phyloP scores from a whole-genome alignment of 345 rosid species.

The Carallia pectinifolia region DNA sequence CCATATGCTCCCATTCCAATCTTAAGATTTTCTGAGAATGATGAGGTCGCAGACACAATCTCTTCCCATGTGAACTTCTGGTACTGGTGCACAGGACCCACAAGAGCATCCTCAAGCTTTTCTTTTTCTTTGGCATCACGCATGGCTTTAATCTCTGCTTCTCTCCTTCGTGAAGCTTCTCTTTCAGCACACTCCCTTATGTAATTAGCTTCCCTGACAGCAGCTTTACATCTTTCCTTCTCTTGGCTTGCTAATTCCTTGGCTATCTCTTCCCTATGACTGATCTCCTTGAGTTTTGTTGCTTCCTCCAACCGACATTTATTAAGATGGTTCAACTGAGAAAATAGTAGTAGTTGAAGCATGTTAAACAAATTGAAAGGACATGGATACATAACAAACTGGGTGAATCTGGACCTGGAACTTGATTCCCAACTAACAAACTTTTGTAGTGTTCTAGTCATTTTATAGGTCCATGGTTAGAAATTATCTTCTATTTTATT shows the following conservation, averaged over 20 bases:
- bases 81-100: conserved; percentile 47
- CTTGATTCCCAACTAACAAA: too few species aligned
- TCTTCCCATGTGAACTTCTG: conserved; percentile 76
- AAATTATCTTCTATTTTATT: too few species aligned
- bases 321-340: conserved; percentile 50
- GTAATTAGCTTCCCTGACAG: conserved; percentile 48
- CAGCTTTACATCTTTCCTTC: conserved; percentile 57
- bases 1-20: conserved; percentile 88
- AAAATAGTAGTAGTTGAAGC: conserved; percentile 1
- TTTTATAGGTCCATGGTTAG: too few species aligned
- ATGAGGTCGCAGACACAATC: conserved; percentile 71
- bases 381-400: not conserved
- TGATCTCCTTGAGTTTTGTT: conserved; percentile 49
- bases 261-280: conserved; percentile 51
- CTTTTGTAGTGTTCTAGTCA: too few species aligned
- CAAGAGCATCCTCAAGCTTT: conserved; percentile 59
- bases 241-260: conserved; percentile 54
- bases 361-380: conserved; percentile 4
- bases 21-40: conserved; percentile 64
- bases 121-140: conserved; percentile 65
- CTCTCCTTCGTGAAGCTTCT: conserved; percentile 55
- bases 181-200: conserved; percentile 41
- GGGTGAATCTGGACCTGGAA: too few species aligned
- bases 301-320: conserved; percentile 54
- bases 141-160: conserved; percentile 56